phyloP scores from a whole-genome alignment of 73 alveolate genomes.

The Paramecium pentaurelia region DNA sequence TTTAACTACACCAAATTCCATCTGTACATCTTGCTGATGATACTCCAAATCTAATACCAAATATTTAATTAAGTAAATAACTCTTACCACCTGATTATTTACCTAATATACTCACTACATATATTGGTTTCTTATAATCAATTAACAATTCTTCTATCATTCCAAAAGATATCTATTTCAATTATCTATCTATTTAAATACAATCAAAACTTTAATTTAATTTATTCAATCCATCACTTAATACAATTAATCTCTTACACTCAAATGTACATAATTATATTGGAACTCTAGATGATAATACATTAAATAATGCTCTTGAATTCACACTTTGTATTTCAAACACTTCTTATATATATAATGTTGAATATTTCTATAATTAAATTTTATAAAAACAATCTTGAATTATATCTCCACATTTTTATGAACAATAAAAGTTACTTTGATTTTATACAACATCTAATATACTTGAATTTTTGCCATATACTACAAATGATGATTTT shows the following conservation, averaged over 20 bases:
- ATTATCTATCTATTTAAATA: not conserved
- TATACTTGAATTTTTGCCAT: not conserved
- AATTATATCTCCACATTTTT: not conserved
- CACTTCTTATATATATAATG: not conserved
- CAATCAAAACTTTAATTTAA: not conserved
- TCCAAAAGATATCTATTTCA: not conserved
- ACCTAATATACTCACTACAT: conserved; percentile 60
- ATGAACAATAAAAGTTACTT: not conserved
- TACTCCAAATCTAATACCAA: conserved; percentile 69
- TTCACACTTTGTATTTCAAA: not conserved
- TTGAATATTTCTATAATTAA: not conserved
- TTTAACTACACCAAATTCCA: conserved; percentile 65
- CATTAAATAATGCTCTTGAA: not conserved
- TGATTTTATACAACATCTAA: not conserved
- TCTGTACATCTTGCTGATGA: conserved; percentile 74
- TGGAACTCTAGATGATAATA: not conserved
- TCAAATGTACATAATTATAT: not conserved
- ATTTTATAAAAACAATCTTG: not conserved
- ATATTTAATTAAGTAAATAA: conserved; percentile 60
- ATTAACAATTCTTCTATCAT: not conserved
- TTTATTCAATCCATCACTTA: not conserved
- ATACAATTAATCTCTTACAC: not conserved
- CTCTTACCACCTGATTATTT: conserved; percentile 65
- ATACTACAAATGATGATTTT: not conserved
- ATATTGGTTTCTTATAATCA: not conserved